These are phyloP conservation scores for Scortechinia acanthostroma DNA, from an alignment of 2,329 filamentous ascomycete genomes.

Conservation along the genomic window DNA sequence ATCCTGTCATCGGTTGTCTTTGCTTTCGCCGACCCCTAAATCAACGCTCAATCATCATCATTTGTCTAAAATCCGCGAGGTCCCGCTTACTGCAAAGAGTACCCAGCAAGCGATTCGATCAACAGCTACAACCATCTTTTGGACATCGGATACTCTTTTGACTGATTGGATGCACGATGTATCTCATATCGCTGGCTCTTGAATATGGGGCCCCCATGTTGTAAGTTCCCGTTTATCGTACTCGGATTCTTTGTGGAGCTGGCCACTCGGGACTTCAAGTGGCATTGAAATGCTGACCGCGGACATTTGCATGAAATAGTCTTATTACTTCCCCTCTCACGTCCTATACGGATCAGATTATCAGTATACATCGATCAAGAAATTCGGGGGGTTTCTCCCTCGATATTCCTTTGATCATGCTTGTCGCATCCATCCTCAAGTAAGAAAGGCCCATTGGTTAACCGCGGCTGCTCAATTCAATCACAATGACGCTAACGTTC, in stretches of 20 bases:
- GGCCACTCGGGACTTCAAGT: too few relatives aligned
- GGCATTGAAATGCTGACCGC: not conserved
- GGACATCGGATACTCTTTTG: not conserved
- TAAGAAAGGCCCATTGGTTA: too few relatives aligned
- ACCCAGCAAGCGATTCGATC: too few relatives aligned
- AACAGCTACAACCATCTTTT: too few relatives aligned
- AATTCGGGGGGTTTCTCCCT: conserved; percentile 58
- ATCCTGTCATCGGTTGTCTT: too few relatives aligned
- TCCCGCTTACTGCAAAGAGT: too few relatives aligned
- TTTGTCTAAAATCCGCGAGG: too few relatives aligned
- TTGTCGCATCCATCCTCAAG: conserved; percentile 57
- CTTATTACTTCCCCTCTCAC: conserved; percentile 56
- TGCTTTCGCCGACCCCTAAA: too few relatives aligned
- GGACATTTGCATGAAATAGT: conserved; percentile 18
- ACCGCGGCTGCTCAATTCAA: too few relatives aligned
- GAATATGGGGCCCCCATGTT: conserved; percentile 38
- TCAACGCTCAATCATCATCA: too few relatives aligned
- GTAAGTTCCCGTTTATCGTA: conserved; percentile 16
- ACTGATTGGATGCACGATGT: conserved; percentile 14
- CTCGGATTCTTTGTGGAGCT: conserved; percentile 4
- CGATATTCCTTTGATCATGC: conserved; percentile 63
- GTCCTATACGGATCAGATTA: conserved; percentile 61
- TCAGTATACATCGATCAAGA: conserved; percentile 51
- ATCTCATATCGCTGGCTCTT: conserved; percentile 24
- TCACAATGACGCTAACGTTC: too few relatives aligned